Base-by-base conservation (phyloP, 2,329 filamentous ascomycete species). In the Microdochium trichocladiopsis region DNA sequence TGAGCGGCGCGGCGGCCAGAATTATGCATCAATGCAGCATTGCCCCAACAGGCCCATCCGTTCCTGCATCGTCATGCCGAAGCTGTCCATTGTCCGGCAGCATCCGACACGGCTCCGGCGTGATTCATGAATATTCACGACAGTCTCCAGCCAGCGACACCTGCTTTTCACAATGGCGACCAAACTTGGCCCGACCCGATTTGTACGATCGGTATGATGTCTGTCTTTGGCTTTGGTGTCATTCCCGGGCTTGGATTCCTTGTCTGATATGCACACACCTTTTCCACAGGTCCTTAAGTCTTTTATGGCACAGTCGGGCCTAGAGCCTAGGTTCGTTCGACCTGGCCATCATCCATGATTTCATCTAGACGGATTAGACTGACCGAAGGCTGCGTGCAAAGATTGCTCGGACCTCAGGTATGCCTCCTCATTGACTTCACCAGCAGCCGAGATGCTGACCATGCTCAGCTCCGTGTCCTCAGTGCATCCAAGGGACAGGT, bases 291-390 rank as follows among this genome's bases (percentile, higher is more conserved):
- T 95, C 48, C 80, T 90, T 75, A 87, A 88, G 66, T 92, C 89
- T 2, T 96, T 96, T 69, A 83, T 88, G 73, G 80, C 82, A 58
- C 88, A 90, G 57, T 96, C 91, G 4, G 92, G 92, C 6, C 73
- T 97, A 21, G 93, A 96, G 69, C 90, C 90, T 66, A 88, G 88
- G 92, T 95, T 65, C 61, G 72, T 65, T 48, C 28, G 21, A 33
- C n/a, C n/a, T n/a, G n/a, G n/a, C n/a, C n/a, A n/a, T n/a, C n/a
- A n/a, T n/a, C n/a, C n/a, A n/a, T n/a, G n/a, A n/a, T n/a, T n/a
- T n/a, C n/a, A n/a, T n/a, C n/a, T 28, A 18, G 28, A 47, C 2
- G 14, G 8, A 8, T 21, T 4, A 1, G 2, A 3, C 12, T 10
- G 0, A 9, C 14, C 25, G 2, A 22, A 48, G 51, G 28, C 28